Percentiles rank a stretch among this genome's conserved stretches.
phyloP scores from a whole-genome alignment of 805 yeast species.

The Ogataea naganishii region DNA sequence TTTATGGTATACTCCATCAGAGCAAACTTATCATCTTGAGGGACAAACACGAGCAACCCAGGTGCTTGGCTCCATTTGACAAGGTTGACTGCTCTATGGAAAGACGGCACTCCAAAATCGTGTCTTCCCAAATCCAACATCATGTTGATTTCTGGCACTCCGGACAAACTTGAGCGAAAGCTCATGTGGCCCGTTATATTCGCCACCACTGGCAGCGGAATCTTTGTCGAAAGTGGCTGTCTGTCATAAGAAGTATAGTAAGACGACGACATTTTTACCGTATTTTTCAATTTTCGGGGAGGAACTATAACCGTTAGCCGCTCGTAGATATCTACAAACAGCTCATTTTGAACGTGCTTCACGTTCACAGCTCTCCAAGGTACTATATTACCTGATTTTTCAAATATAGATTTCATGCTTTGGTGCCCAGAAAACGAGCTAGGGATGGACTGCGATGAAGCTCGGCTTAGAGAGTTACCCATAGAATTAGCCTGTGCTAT shows the following conservation, averaged over 20 bases:
- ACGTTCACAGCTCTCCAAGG: constrained; percentile 81
- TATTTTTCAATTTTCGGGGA: constrained; percentile 12
- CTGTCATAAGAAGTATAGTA: constrained; percentile 21
- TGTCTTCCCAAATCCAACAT: constrained; percentile 38
- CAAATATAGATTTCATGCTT: constrained; percentile 15
- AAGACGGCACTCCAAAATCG: constrained; percentile 46
- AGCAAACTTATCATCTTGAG: constrained; percentile 76
- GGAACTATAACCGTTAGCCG: constrained; percentile 45
- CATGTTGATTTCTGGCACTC: constrained; percentile 64
- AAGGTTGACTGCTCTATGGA: constrained; percentile 62
- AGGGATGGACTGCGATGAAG: constrained; percentile 9
- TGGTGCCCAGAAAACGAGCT: constrained; percentile 4
- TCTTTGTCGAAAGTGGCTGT: constrained; percentile 7
- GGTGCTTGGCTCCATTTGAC: constrained; percentile 39
- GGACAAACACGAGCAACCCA: constrained; percentile 57
- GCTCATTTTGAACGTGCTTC: constrained; percentile 72
- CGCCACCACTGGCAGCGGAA: constrained; percentile 34
- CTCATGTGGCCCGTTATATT: constrained; percentile 54
- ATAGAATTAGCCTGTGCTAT: constrained; percentile 17
- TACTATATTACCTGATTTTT: constrained; percentile 27
- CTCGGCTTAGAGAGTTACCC: constrained; percentile 7
- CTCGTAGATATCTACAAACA: constrained; percentile 78
- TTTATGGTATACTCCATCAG: constrained; percentile 60
- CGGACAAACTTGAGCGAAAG: constrained; percentile 65
- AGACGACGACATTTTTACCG: constrained; percentile 11